A percentile compares a stretch with the other conserved stretches of the same genome.
Evolutionary conservation across 2,329 filamentous ascomycete genomes (phyloP).

Genomic region (Fusarium pseudocircinatum): DNA sequence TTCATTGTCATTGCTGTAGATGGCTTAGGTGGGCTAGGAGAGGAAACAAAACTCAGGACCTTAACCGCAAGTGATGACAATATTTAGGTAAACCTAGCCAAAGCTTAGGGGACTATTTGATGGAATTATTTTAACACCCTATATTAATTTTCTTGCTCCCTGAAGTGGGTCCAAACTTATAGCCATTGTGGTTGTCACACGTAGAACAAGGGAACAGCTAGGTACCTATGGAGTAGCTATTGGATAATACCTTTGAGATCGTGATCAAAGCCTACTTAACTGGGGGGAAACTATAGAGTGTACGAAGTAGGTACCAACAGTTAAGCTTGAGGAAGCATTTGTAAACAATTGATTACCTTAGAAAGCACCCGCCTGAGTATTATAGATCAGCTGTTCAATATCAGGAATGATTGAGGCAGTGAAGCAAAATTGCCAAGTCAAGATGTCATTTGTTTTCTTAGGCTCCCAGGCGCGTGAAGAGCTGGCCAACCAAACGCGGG

Average conservation of each 20-base stretch:
- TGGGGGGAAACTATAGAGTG: background rate
- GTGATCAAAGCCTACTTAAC: background rate
- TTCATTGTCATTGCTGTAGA: background rate
- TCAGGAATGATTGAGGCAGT: background rate
- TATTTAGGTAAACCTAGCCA: too few relatives aligned
- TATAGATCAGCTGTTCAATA: background rate
- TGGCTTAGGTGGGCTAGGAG: background rate
- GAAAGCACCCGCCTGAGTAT: background rate
- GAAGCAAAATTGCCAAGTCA: background rate
- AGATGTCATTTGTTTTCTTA: conserved; percentile 1
- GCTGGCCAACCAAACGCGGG: conserved; percentile 37
- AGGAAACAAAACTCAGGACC: too few relatives aligned
- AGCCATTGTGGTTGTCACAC: background rate
- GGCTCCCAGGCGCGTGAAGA: background rate
- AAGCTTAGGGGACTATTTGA: too few relatives aligned
- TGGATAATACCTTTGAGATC: background rate
- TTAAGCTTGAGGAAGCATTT: background rate
- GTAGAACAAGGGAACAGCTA: background rate
- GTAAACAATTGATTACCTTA: background rate
- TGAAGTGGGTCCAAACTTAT: background rate
- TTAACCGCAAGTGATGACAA: too few relatives aligned
- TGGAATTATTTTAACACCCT: too few relatives aligned
- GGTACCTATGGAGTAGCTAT: background rate
- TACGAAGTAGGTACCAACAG: background rate
- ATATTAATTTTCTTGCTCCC: too few relatives aligned